Evolutionary conservation across 1,284 basidiomycete species (phyloP).

Genomic region (Apiotrichum sp.): DNA sequence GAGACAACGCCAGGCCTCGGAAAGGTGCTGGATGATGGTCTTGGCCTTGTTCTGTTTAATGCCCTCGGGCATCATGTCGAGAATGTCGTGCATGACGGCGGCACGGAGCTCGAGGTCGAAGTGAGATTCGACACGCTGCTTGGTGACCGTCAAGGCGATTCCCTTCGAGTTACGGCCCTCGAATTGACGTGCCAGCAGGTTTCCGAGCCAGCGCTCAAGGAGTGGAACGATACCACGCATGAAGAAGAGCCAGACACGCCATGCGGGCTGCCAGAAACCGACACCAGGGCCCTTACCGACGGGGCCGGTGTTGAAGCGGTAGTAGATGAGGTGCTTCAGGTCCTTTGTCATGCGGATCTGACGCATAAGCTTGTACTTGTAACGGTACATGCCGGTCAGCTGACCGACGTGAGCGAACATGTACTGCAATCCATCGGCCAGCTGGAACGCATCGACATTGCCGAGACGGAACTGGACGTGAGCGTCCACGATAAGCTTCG

Average conservation of each 20-base stretch:
- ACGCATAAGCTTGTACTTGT: constrained; percentile 95
- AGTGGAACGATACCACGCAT: constrained; percentile 98
- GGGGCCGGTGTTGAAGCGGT: constrained; percentile 90
- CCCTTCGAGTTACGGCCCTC: constrained; percentile 96
- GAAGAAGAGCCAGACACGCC: constrained; percentile 99
- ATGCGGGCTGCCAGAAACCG: constrained; percentile 99
- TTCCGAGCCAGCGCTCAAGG: constrained; percentile 95
- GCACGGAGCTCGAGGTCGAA: constrained; percentile 97
- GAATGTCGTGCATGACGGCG: constrained; percentile 98
- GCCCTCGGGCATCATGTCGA: constrained; percentile 94
- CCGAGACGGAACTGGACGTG: constrained; percentile 98
- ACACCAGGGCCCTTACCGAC: constrained; percentile 99
- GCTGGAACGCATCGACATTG: constrained; percentile 98
- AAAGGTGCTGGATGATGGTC: constrained; percentile 95
- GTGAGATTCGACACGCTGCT: constrained; percentile 97
- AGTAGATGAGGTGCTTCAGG: constrained; percentile 82
- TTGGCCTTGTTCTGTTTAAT: constrained; percentile 83
- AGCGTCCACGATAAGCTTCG: constrained; percentile 96
- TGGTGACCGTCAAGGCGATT: constrained; percentile 91
- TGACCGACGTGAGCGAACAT: constrained; percentile 97
- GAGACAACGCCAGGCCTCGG: constrained; percentile 52
- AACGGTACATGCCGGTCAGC: constrained; percentile 96
- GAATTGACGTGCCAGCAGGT: constrained; percentile 94
- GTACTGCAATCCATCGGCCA: constrained; percentile 97
- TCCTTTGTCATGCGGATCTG: constrained; percentile 99